These are phyloP conservation scores for Penicillium pancosmium DNA, from an alignment of 495 filamentous ascomycete genomes.

Conservation along the genomic window DNA sequence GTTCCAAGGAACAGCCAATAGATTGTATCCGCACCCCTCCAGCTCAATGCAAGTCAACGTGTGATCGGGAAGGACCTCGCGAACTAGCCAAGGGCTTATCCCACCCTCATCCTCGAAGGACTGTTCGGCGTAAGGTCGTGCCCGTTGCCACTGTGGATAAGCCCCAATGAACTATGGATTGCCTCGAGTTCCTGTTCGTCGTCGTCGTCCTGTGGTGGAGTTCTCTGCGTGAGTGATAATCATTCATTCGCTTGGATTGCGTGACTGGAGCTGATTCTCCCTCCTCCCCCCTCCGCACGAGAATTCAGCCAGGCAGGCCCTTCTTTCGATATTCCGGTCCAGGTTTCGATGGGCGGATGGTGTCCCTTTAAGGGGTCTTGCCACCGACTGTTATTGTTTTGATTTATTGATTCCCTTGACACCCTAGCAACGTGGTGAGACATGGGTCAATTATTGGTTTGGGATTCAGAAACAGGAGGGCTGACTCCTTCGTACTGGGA, in stretches of 20 bases:
- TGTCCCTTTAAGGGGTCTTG: neutral
- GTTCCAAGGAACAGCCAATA: neutral
- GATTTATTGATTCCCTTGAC: constrained; percentile 3
- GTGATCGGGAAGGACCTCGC: too few species aligned
- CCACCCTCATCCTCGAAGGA: neutral
- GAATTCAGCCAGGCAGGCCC: neutral
- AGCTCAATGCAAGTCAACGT: neutral
- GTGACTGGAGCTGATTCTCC: neutral
- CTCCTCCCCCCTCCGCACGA: neutral
- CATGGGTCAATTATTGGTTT: constrained; percentile 4
- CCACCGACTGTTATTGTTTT: neutral
- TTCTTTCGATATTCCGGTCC: neutral
- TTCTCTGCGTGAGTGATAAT: neutral
- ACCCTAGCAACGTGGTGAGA: constrained; percentile 4
- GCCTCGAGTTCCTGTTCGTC: neutral
- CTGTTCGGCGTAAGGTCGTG: neutral
- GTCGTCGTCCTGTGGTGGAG: neutral
- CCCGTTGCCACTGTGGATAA: neutral
- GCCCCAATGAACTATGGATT: neutral
- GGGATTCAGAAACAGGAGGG: neutral
- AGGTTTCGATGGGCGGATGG: neutral
- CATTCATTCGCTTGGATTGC: neutral
- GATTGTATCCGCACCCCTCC: neutral
- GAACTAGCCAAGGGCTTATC: neutral
- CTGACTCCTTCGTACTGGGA: neutral